phyloP scores from a whole-genome alignment of 306 rosid genomes.

The Carpinus fangiana region DNA sequence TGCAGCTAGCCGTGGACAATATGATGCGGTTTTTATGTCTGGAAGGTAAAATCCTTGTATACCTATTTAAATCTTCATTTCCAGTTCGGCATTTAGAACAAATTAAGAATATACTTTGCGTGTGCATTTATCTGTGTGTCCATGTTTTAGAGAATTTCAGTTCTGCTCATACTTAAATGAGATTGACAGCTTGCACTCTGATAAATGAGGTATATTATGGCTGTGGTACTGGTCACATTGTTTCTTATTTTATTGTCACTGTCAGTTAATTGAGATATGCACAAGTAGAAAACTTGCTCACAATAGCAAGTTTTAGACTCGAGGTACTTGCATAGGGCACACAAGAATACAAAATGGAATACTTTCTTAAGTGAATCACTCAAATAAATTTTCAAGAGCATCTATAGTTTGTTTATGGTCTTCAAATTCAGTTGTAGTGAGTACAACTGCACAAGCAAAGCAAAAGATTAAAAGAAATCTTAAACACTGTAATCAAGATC shows the following conservation, averaged over 20 bases:
- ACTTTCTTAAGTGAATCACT: background rate
- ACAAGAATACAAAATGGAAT: background rate
- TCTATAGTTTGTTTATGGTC: background rate
- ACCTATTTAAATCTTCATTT: constrained; percentile 17
- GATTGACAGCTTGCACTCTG: background rate
- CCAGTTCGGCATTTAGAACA: constrained; percentile 10
- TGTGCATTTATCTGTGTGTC: background rate
- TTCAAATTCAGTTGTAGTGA: background rate
- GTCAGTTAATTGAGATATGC: constrained; percentile 10
- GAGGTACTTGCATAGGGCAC: background rate
- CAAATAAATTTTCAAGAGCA: background rate
- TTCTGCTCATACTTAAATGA: background rate
- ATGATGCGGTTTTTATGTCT: constrained; percentile 91
- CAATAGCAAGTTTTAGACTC: background rate
- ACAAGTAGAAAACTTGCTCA: background rate
- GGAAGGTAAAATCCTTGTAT: constrained; percentile 64
- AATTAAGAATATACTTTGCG: background rate
- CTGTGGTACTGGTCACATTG: background rate
- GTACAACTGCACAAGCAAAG: too few species aligned
- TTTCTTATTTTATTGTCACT: background rate
- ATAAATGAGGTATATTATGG: background rate
- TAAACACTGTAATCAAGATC: too few species aligned
- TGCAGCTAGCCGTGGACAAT: constrained; percentile 84
- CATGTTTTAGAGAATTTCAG: background rate
- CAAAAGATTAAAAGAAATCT: background rate